Evolutionary conservation across 1,139 yeast genomes (phyloP), one percentile per base, ranked within the genome.

Genomic region (Pichia sp.): DNA sequence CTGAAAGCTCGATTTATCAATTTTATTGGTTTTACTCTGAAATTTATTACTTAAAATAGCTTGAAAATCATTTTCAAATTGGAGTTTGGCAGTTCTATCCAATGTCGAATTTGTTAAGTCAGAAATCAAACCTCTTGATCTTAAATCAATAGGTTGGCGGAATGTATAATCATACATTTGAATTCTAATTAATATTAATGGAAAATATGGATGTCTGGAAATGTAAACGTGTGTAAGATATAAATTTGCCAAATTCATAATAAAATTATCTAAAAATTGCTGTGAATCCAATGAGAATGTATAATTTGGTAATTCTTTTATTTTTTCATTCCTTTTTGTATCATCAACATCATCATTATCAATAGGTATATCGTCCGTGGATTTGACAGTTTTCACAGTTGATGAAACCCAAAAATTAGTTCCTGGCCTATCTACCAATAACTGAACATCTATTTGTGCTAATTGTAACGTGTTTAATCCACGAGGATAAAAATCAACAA

Each of bases 401-500:
- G 86, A 76, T 40, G 74, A 73, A 3, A 72, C 66, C 90, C 95
- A 85, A 25, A 62, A 62, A 53, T 68, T 73, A 1, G 68, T 51
- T 36, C 66, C 64, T 0, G 86, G 81, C 40, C 73, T 70, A 53
- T 80, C 82, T 4, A 82, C 74, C 35, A 84, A 66, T 38, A 73
- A 58, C 53, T 80, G 84, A 47, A 84, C 76, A 55, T 86, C 95
- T 8, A 84, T 64, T 52, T 84, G 90, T 0, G 95, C 83, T 39
- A 80, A 60, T 57, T 86, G 95, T 22, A 78, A 68, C 6, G 84
- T 62, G 53, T 81, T 84, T 40, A 85, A 62, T 0, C 95, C 95
- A 4, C 65, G 55, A 1, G 75, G 68, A 80, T 89, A 85, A 56
- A 69, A 77, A 30, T 78, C 78, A 34, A 66, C 68, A 8, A 81